These are phyloP conservation scores for Candolleomyces eurysporus DNA, from an alignment of 768 basidiomycete species.

Conservation along the genomic window DNA sequence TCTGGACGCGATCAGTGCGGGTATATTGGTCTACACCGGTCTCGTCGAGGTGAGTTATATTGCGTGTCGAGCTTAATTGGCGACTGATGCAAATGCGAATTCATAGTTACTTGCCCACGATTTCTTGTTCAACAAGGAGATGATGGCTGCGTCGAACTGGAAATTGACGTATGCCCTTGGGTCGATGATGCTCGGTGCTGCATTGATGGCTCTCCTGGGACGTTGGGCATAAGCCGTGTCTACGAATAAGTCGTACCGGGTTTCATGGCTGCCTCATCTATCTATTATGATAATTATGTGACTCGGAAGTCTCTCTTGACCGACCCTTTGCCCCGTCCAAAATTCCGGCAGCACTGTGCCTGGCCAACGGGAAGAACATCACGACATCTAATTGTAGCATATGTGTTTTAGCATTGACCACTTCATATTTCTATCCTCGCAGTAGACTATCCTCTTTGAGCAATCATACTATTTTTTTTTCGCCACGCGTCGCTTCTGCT, in stretches of 20 bases:
- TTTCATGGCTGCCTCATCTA: too few species aligned
- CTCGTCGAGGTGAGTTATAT: constrained; percentile 65
- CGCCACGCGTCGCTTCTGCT: too few species aligned
- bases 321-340: too few species aligned
- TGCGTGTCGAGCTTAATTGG: neutral
- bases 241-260: neutral
- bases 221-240: constrained; percentile 67
- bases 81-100: neutral
- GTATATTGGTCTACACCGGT: constrained; percentile 86
- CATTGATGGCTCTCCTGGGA: constrained; percentile 88
- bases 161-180: constrained; percentile 70
- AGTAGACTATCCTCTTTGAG: too few species aligned
- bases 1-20: constrained; percentile 81
- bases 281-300: too few species aligned
- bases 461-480: too few species aligned
- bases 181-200: constrained; percentile 83
- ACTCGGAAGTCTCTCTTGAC: too few species aligned
- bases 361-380: too few species aligned
- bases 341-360: too few species aligned
- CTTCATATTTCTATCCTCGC: too few species aligned
- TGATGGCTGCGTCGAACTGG: constrained; percentile 65
- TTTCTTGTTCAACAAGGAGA: constrained; percentile 86
- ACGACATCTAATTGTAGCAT: too few species aligned
- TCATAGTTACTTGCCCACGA: constrained; percentile 85
- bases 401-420: too few species aligned